Evolutionary conservation across 1,284 basidiomycete species (phyloP).

Genomic region (Dichomitus squalens): DNA sequence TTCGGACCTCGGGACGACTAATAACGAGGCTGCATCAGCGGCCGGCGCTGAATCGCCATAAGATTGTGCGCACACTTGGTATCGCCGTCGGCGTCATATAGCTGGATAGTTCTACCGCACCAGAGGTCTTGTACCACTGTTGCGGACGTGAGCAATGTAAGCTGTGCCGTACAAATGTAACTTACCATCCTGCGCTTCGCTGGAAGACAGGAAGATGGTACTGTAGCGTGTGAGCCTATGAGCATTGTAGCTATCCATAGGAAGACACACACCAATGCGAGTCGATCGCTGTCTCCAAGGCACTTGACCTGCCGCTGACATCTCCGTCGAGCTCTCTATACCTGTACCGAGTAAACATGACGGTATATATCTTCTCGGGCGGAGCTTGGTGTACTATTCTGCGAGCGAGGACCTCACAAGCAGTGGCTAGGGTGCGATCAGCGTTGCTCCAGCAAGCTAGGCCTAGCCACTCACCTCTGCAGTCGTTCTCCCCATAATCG

Average conservation of each 20-base stretch:
- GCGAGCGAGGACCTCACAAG: conserved; percentile 89
- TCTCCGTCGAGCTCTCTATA: conserved; percentile 79
- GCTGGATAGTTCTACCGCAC: conserved; percentile 82
- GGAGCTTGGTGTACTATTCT: conserved; percentile 73
- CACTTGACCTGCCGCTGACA: conserved; percentile 71
- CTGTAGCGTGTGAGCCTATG: conserved; percentile 45
- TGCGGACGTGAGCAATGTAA: not conserved
- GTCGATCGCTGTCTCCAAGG: conserved; percentile 84
- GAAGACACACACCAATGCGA: conserved; percentile 71
- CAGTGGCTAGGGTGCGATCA: conserved; percentile 51
- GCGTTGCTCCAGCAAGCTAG: not conserved
- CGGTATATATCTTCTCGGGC: conserved; percentile 61
- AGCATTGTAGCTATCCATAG: too few species aligned
- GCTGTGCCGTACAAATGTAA: not conserved
- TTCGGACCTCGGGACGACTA: conserved; percentile 65
- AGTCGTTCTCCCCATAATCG: conserved; percentile 84
- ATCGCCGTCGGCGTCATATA: conserved; percentile 67
- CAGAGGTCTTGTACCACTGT: conserved; percentile 75
- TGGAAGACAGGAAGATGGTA: conserved; percentile 85
- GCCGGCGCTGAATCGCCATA: not conserved
- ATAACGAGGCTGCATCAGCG: not conserved
- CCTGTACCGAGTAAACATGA: conserved; percentile 81
- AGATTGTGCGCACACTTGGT: conserved; percentile 61
- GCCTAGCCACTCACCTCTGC: conserved; percentile 58
- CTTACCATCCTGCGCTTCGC: conserved; percentile 81